phyloP scores from a whole-genome alignment of 139 green algal genomes.

The Nannochloris sp. region DNA sequence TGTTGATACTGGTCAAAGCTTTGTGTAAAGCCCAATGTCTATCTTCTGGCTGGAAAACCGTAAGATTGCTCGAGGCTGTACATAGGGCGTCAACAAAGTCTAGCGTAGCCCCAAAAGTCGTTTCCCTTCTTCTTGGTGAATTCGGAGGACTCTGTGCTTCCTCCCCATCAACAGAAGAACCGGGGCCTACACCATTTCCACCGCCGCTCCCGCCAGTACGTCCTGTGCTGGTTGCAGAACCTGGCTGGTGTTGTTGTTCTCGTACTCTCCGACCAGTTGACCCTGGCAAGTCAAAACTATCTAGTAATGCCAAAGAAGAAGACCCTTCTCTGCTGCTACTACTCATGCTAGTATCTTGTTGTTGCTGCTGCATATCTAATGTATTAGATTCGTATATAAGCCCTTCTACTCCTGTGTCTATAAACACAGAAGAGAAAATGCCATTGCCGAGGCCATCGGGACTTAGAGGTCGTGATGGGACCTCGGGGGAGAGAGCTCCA shows the following conservation, averaged over 20 bases:
- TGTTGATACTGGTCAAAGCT: conserved; percentile 56
- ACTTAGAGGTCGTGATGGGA: conserved; percentile 19
- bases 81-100: conserved; percentile 95
- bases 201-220: no score
- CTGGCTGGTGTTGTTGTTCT: no score
- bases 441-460: conserved; percentile 38
- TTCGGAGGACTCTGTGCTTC: conserved; percentile 26
- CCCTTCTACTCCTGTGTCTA: conserved; percentile 49
- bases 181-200: background rate
- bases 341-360: no score
- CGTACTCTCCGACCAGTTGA: no score
- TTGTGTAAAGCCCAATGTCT: conserved; percentile 42
- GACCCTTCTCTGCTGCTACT: background rate
- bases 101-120: conserved; percentile 86
- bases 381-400: conserved; percentile 30
- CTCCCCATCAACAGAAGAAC: background rate
- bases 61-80: conserved; percentile 69
- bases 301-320: background rate
- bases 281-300: no score
- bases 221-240: no score
- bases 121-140: conserved; percentile 59
- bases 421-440: conserved; percentile 41
- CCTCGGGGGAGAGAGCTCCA: background rate
- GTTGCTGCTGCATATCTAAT: no score
- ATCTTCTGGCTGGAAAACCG: conserved; percentile 49